Evolutionary conservation across 2,329 filamentous ascomycete genomes (phyloP).

Genomic region (Laburnicola sp.): DNA sequence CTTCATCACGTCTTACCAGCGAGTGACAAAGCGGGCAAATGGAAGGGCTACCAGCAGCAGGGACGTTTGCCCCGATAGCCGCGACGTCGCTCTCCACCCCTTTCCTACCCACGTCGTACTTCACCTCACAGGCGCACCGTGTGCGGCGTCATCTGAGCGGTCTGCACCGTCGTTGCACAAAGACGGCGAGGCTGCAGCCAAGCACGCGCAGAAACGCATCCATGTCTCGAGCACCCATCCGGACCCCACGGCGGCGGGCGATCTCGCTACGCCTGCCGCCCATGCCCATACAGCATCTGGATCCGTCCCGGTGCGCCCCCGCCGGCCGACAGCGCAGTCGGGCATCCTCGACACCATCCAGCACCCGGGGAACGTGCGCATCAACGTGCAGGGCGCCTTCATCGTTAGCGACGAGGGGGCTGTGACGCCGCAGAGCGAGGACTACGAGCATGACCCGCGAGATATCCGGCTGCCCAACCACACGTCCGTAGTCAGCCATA

Average conservation of each 20-base stretch:
- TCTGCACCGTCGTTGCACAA: slow-evolving; percentile 25
- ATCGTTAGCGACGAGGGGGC: slow-evolving; percentile 83
- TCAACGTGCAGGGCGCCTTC: slow-evolving; percentile 95
- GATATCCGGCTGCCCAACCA: slow-evolving; percentile 97
- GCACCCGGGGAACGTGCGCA: slow-evolving; percentile 73
- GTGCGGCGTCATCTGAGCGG: slow-evolving; percentile 22
- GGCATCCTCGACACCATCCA: slow-evolving; percentile 58
- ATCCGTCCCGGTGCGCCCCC: slow-evolving; percentile 25
- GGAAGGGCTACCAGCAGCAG: slow-evolving; percentile 37
- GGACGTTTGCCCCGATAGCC: slow-evolving; percentile 21
- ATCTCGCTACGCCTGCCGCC: slow-evolving; percentile 23
- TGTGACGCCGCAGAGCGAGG: slow-evolving; percentile 54
- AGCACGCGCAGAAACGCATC: slow-evolving; percentile 33
- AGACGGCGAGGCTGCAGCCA: slow-evolving; percentile 44
- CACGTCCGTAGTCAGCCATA: slow-evolving; percentile 91
- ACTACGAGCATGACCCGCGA: slow-evolving; percentile 73
- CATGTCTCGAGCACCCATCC: slow-evolving; percentile 30
- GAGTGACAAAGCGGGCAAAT: slow-evolving; percentile 43
- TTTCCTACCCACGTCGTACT: slow-evolving; percentile 19
- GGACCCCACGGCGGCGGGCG: slow-evolving; percentile 40
- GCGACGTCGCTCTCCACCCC: slow-evolving; percentile 24
- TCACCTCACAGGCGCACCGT: slow-evolving; percentile 24
- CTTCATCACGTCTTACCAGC: slow-evolving; percentile 39
- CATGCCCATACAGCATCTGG: slow-evolving; percentile 11
- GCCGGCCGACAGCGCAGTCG: slow-evolving; percentile 38